phyloP scores from a whole-genome alignment of 805 yeast genomes.

The Dipodascus albidus region DNA sequence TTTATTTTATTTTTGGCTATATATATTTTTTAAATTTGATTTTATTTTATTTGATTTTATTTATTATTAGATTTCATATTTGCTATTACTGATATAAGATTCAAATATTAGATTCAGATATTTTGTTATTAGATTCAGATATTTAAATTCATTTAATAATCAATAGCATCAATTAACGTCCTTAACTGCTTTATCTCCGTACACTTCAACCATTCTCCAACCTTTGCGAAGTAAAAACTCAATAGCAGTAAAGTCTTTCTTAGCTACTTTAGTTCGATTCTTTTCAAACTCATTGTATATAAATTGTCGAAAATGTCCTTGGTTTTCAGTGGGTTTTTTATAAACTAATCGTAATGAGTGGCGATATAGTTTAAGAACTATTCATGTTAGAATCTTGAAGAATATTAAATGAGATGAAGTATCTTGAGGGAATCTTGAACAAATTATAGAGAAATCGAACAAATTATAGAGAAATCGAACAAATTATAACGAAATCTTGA shows the following conservation, averaged over 20 bases:
- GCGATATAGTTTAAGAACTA: slow-evolving; percentile 37
- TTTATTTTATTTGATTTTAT: too few species aligned
- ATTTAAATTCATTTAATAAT: too few species aligned
- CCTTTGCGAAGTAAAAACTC: slow-evolving; percentile 80
- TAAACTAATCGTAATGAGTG: slow-evolving; percentile 34
- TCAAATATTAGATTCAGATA: not conserved
- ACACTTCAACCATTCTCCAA: slow-evolving; percentile 57
- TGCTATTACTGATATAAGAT: not conserved
- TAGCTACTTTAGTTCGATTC: slow-evolving; percentile 38
- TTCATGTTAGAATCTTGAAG: slow-evolving; percentile 3
- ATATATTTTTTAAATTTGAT: too few species aligned
- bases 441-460: too few species aligned
- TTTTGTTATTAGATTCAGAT: too few species aligned
- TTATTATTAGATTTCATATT: not conserved
- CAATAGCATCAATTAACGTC: too few species aligned
- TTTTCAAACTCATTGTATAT: slow-evolving; percentile 54
- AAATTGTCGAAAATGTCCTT: slow-evolving; percentile 33
- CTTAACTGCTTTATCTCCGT: slow-evolving; percentile 56
- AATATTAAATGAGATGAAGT: not conserved
- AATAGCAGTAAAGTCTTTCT: slow-evolving; percentile 73
- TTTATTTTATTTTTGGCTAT: too few species aligned
- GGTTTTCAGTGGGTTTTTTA: slow-evolving; percentile 38
- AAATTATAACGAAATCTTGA: too few species aligned
- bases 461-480: too few species aligned
- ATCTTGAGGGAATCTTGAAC: too few species aligned